Conservation (phyloP, 176 grass and related monocot species). For the Canna indica region DNA sequence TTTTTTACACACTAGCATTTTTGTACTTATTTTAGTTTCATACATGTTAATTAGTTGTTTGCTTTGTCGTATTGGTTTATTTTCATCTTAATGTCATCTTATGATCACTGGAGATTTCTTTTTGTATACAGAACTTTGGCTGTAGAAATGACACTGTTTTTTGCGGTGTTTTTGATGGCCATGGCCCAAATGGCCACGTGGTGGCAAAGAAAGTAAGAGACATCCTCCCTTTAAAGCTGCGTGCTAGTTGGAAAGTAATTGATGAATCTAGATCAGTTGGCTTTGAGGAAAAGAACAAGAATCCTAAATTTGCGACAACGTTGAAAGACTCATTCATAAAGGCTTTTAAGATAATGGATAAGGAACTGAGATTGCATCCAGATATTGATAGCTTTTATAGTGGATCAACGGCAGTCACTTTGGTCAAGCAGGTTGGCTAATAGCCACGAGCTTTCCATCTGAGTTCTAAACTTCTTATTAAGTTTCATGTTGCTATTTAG, state of each 20-base stretch:
- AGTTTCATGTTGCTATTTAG: background rate
- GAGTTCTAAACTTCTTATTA: background rate
- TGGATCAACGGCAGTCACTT: slow-evolving; percentile 76
- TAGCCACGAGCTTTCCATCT: no score
- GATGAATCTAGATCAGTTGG: slow-evolving; percentile 31
- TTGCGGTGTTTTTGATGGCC: slow-evolving; percentile 97
- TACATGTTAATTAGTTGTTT: no score
- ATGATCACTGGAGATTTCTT: background rate
- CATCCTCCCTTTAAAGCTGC: slow-evolving; percentile 57
- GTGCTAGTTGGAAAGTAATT: slow-evolving; percentile 30
- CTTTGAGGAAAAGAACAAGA: slow-evolving; percentile 26
- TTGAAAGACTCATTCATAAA: slow-evolving; percentile 61
- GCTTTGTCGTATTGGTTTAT: no score
- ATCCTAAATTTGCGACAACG: slow-evolving; percentile 26
- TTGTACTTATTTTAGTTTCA: no score
- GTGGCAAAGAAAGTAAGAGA: slow-evolving; percentile 76
- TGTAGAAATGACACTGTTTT: slow-evolving; percentile 44
- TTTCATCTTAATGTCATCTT: background rate
- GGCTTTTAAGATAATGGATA: slow-evolving; percentile 69
- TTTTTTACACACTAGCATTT: no score
- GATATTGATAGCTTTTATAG: slow-evolving; percentile 76
- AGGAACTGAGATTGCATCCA: slow-evolving; percentile 61
- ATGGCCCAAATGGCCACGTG: slow-evolving; percentile 88
- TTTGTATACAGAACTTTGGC: slow-evolving; percentile 25
- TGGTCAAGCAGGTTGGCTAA: slow-evolving; percentile 65